These are phyloP conservation scores for Amyloporia xantha DNA, from an alignment of 768 basidiomycete genomes.

Conservation along the genomic window DNA sequence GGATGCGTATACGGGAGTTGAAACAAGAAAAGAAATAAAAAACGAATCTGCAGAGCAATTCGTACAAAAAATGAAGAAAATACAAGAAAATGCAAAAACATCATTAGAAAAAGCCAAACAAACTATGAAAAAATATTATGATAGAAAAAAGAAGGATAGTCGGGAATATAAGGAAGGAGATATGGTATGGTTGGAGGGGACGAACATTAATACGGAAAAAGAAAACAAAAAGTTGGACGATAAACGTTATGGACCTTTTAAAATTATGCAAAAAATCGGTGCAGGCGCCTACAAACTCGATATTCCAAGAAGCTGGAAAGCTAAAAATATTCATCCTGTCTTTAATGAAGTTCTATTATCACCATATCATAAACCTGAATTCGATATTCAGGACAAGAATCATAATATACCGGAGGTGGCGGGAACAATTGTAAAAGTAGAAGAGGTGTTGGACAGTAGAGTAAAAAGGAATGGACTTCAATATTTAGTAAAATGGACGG, in stretches of 20 bases:
- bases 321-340: conserved; percentile 31
- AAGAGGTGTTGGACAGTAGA: neutral
- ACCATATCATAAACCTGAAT: neutral
- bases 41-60: conserved; percentile 21
- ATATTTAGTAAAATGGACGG: neutral
- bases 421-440: neutral
- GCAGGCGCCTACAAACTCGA: conserved; percentile 22
- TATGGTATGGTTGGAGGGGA: conserved; percentile 31
- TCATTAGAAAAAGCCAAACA: conserved; percentile 27
- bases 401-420: neutral
- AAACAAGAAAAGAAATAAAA: conserved; percentile 24
- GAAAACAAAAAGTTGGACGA: conserved; percentile 31
- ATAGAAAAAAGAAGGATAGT: conserved; percentile 22
- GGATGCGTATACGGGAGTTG: conserved; percentile 23
- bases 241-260: neutral
- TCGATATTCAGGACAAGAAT: neutral
- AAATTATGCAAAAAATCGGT: conserved; percentile 8
- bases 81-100: conserved; percentile 29
- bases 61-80: conserved; percentile 13
- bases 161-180: conserved; percentile 26
- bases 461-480: neutral
- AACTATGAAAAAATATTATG: conserved; percentile 11
- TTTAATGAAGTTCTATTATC: conserved; percentile 31
- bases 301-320: conserved; percentile 25
- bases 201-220: conserved; percentile 33